A percentile compares a stretch with the other conserved stretches of the same genome.
Conservation (phyloP, 257 asterid genomes). For the Coffea canephora region DNA sequence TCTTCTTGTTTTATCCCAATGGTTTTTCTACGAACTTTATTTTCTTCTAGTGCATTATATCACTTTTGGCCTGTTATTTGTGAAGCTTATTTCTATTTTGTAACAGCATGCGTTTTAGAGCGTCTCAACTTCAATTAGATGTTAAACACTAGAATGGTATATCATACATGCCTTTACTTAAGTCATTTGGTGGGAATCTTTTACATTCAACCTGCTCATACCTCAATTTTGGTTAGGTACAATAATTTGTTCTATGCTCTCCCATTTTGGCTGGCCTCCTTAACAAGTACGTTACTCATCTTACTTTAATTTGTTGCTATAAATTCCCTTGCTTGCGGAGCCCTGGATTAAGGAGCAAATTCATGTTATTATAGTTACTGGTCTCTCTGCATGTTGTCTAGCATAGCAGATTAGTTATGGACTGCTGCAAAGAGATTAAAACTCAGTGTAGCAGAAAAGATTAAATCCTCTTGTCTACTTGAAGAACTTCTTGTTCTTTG, state of each 20-base stretch:
- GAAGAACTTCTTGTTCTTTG: slow-evolving; percentile 9
- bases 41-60: neutral
- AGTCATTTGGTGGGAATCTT: neutral
- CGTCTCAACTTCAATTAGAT: neutral
- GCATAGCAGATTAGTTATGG: neutral
- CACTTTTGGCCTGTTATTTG: neutral
- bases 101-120: neutral
- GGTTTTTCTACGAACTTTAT: neutral
- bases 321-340: neutral
- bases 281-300: neutral
- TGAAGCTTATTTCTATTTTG: neutral
- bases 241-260: neutral
- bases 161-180: neutral
- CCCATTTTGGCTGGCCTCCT: neutral
- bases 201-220: no score
- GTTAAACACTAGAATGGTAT: neutral
- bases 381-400: neutral
- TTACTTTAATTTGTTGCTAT: neutral
- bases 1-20: neutral
- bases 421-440: neutral
- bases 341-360: no score
- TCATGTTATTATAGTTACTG: neutral
- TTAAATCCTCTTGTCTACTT: neutral
- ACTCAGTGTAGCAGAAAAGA: neutral
- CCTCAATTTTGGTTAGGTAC: neutral